Evolutionary conservation across 1,284 basidiomycete genomes (phyloP).

Genomic region (Vanrija sp.): DNA sequence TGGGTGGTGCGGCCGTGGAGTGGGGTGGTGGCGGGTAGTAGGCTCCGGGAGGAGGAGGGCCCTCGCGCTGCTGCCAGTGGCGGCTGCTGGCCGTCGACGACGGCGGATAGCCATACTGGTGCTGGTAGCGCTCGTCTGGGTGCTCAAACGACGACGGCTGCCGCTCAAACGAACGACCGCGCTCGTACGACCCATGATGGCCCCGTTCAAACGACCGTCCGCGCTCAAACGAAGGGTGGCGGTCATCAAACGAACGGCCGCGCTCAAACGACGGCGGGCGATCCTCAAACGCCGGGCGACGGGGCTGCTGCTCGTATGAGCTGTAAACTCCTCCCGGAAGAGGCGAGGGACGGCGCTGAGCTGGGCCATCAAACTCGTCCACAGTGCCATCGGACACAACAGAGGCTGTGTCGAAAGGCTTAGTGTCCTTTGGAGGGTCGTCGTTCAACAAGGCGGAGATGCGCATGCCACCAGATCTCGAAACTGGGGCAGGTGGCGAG

Average conservation of each 20-base stretch:
- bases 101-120: no score
- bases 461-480: constrained; percentile 38
- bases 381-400: constrained; percentile 42
- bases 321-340: background rate
- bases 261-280: background rate
- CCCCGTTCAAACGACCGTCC: no score
- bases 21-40: background rate
- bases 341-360: constrained; percentile 8
- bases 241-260: background rate
- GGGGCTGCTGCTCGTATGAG: constrained; percentile 3
- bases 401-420: constrained; percentile 25
- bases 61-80: no score
- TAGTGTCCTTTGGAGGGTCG: constrained; percentile 24
- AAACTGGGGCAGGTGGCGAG: constrained; percentile 10
- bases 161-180: background rate
- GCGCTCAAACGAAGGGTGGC: constrained; percentile 1
- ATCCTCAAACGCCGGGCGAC: constrained; percentile 4
- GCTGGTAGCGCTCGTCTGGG: constrained; percentile 2
- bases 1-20: background rate
- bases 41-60: background rate
- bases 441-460: constrained; percentile 44
- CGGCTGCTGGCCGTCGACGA: no score
- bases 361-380: constrained; percentile 25
- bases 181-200: background rate
- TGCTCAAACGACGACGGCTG: constrained; percentile 1